Conservation (phyloP, 2,329 filamentous ascomycete genomes). For the Ascochyta koolunga region DNA sequence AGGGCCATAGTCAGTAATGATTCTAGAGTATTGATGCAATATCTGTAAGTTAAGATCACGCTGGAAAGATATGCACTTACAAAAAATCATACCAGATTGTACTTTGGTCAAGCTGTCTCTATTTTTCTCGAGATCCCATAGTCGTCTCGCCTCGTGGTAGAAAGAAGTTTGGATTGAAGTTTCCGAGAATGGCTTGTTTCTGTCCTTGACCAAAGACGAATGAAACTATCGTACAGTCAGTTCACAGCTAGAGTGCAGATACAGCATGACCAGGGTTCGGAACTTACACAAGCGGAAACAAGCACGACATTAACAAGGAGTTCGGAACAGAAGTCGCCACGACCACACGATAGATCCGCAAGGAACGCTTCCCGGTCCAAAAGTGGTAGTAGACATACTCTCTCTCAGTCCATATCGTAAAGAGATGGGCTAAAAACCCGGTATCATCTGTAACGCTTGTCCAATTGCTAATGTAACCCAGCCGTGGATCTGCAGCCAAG, state of each 20-base stretch:
- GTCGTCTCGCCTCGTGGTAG: conserved; percentile 35
- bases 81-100: conserved; percentile 37
- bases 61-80: conserved; percentile 9
- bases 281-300: conserved; percentile 40
- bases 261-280: background rate
- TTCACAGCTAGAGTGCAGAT: background rate
- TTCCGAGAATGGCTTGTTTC: conserved; percentile 36
- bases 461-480: conserved; percentile 29
- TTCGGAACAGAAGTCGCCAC: conserved; percentile 37
- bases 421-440: conserved; percentile 28
- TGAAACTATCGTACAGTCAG: conserved; percentile 28
- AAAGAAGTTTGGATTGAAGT: conserved; percentile 33
- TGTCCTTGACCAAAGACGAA: conserved; percentile 32
- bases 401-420: conserved; percentile 34
- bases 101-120: conserved; percentile 31
- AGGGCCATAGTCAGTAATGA: background rate
- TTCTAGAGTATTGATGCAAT: background rate
- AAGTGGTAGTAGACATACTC: conserved; percentile 40
- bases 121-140: conserved; percentile 36
- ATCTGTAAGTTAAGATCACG: background rate
- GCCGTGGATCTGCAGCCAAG: conserved; percentile 24
- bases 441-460: conserved; percentile 30
- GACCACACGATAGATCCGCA: conserved; percentile 33
- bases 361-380: conserved; percentile 40
- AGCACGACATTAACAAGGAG: conserved; percentile 40